A percentile compares a stretch with the other conserved stretches of the same genome.
Evolutionary conservation across 257 asterid species (phyloP).

Genomic region (Leptodermis oblonga): DNA sequence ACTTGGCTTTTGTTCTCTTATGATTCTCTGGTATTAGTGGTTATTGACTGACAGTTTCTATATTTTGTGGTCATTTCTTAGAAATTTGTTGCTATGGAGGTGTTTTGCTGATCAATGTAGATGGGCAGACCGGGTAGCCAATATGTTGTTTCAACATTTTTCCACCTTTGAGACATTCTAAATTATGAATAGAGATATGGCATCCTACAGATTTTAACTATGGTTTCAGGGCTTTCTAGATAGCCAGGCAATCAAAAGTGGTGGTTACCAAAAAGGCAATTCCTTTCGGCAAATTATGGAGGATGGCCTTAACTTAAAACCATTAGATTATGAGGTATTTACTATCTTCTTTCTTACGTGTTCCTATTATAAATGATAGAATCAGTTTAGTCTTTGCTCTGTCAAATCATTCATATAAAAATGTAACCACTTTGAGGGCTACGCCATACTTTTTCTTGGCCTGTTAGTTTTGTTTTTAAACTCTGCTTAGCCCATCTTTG

Average conservation of each 20-base stretch:
- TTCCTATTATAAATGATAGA: too few relatives aligned
- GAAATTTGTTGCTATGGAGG: slow-evolving; percentile 20
- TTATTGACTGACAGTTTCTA: neutral
- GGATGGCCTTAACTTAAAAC: slow-evolving; percentile 23
- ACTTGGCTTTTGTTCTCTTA: neutral
- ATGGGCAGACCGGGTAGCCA: slow-evolving; percentile 23
- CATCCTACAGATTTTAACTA: neutral
- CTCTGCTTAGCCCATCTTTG: neutral
- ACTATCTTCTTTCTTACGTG: neutral
- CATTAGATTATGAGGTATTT: slow-evolving; percentile 28
- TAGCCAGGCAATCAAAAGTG: neutral
- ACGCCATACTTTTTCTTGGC: neutral
- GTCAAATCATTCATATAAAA: neutral
- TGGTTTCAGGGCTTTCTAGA: slow-evolving; percentile 12
- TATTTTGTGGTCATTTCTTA: neutral
- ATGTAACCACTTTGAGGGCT: neutral
- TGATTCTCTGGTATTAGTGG: neutral
- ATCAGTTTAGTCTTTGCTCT: neutral
- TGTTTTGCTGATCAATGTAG: slow-evolving; percentile 19
- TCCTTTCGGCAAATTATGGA: slow-evolving; percentile 5
- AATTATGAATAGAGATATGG: neutral
- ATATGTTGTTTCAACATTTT: slow-evolving; percentile 2
- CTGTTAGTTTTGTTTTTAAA: neutral
- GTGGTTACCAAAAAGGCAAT: slow-evolving; percentile 5
- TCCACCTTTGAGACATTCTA: neutral